Percentiles rank a stretch among this genome's conserved stretches.
phyloP scores from a whole-genome alignment of 2,329 filamentous ascomycete species.

The Epichloe aotearoae region DNA sequence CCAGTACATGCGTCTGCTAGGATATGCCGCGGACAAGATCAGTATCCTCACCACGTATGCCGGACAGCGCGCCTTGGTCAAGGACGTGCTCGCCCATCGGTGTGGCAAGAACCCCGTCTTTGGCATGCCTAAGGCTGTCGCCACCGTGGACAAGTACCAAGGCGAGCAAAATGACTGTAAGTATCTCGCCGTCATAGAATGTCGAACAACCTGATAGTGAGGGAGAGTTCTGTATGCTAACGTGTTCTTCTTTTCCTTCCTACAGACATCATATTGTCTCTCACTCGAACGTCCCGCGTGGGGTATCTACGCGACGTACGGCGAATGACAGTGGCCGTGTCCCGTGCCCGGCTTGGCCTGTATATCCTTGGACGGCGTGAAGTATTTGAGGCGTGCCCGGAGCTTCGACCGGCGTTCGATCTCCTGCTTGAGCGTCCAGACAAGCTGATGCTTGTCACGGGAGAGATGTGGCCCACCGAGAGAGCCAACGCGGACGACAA shows the following conservation, averaged over 20 bases:
- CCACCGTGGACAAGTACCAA: slow-evolving; percentile 97
- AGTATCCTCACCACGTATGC: slow-evolving; percentile 89
- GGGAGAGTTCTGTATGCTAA: not conserved
- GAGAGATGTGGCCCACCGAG: slow-evolving; percentile 70
- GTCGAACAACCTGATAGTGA: too few relatives aligned
- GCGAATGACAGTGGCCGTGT: slow-evolving; percentile 86
- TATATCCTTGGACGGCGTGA: slow-evolving; percentile 83
- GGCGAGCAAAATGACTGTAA: slow-evolving; percentile 98
- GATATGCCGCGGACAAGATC: slow-evolving; percentile 74
- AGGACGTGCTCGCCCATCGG: slow-evolving; percentile 70
- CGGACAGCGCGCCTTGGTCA: slow-evolving; percentile 77
- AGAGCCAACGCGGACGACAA: slow-evolving; percentile 33
- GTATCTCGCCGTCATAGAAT: slow-evolving; percentile 22
- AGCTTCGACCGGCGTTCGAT: slow-evolving; percentile 78
- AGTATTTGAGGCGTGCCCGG: slow-evolving; percentile 79
- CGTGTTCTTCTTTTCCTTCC: not conserved
- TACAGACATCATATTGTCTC: slow-evolving; percentile 78
- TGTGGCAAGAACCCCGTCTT: slow-evolving; percentile 78
- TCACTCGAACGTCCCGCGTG: slow-evolving; percentile 76
- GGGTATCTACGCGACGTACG: slow-evolving; percentile 91
- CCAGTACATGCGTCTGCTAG: slow-evolving; percentile 93
- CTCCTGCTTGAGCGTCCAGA: slow-evolving; percentile 64
- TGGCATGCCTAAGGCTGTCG: slow-evolving; percentile 76
- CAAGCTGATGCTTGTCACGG: slow-evolving; percentile 67
- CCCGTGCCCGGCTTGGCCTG: slow-evolving; percentile 77